phyloP scores from a whole-genome alignment of 331 rosid genomes.

The Quercus tomentella region DNA sequence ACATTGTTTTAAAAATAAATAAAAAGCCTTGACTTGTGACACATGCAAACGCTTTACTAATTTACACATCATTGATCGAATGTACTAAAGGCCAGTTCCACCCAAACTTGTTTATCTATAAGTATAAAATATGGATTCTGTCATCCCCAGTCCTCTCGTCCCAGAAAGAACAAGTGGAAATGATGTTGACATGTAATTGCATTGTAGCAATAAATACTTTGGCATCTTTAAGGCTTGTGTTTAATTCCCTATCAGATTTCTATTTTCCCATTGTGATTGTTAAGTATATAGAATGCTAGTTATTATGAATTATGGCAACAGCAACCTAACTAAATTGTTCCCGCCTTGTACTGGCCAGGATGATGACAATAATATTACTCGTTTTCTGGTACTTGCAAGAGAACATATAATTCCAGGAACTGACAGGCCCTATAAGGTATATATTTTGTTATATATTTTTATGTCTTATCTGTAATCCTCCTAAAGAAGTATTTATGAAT shows the following conservation, averaged over 20 bases:
- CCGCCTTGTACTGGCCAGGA: conserved; percentile 48
- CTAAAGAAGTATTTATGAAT: conserved; percentile 14
- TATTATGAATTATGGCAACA: conserved; percentile 3
- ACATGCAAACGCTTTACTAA: background rate
- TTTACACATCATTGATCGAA: background rate
- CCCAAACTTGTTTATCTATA: too few species aligned
- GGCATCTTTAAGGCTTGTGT: background rate
- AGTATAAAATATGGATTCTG: too few species aligned
- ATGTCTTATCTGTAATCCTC: background rate
- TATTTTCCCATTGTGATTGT: background rate
- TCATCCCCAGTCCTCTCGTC: too few species aligned
- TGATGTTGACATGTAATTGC: background rate
- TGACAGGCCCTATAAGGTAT: conserved; percentile 61
- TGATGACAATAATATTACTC: conserved; percentile 67
- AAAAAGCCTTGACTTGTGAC: background rate
- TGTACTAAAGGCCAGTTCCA: too few species aligned
- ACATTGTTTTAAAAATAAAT: background rate
- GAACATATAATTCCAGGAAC: conserved; percentile 79
- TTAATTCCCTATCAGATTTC: background rate
- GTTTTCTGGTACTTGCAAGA: conserved; percentile 82
- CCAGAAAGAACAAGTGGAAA: background rate
- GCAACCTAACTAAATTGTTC: conserved; percentile 25
- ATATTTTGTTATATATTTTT: background rate
- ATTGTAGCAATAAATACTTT: background rate
- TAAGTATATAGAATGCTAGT: background rate